Conservation (phyloP, 176 grass and related monocot species). For the Metroxylon sagu region DNA sequence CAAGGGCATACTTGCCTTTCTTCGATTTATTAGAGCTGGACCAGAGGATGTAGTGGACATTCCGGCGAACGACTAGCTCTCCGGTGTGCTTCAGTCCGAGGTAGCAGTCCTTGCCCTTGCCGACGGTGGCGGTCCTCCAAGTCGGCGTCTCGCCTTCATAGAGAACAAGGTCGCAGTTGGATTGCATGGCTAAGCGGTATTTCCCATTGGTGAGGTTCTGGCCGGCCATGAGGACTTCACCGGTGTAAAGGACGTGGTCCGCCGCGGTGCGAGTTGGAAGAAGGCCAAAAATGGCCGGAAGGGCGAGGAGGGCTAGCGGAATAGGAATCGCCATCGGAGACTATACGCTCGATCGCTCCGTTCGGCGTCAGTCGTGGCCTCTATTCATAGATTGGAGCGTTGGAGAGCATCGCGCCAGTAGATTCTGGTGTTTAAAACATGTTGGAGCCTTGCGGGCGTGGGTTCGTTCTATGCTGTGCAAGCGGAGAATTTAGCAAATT, state of each 20-base stretch:
- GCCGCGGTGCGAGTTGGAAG: background rate
- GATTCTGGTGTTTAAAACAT: too few relatives aligned
- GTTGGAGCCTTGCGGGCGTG: too few relatives aligned
- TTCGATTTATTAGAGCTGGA: background rate
- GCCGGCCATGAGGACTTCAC: slow-evolving; percentile 1
- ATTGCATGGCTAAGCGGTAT: background rate
- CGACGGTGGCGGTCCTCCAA: background rate
- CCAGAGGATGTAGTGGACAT: background rate
- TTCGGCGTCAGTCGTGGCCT: too few relatives aligned
- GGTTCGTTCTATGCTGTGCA: too few relatives aligned
- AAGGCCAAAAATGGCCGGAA: background rate
- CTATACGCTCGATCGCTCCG: too few relatives aligned
- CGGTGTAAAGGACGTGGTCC: slow-evolving; percentile 3
- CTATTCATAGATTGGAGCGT: too few relatives aligned
- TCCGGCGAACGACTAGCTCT: background rate
- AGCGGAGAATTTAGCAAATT: too few relatives aligned
- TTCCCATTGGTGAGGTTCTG: background rate
- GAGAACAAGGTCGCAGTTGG: slow-evolving; percentile 1
- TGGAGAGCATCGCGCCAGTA: too few relatives aligned
- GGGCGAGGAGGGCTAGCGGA: background rate
- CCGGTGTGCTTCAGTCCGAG: background rate
- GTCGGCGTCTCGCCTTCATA: background rate
- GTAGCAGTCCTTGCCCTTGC: slow-evolving; percentile 2
- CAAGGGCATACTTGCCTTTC: background rate
- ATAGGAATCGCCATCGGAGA: too few relatives aligned